Percentiles rank a stretch among this genome's conserved stretches.
Evolutionary conservation across 2,329 filamentous ascomycete species (phyloP).

Genomic region (Paracorniculantispora psalliotae): DNA sequence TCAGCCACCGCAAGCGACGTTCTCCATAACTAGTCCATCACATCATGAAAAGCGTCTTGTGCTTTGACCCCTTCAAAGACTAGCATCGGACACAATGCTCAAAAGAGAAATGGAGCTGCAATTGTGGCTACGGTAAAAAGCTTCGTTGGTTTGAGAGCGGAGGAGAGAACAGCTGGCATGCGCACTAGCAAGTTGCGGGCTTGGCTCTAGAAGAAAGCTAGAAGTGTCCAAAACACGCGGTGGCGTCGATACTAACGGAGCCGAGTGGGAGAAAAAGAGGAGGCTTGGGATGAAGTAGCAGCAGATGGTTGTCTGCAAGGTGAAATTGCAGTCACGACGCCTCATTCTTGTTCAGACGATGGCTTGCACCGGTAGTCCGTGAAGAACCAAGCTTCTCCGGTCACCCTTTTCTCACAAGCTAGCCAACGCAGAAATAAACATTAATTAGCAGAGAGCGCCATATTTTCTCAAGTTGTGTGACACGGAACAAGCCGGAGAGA

Average conservation of each 20-base stretch:
- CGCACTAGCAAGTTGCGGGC: neutral
- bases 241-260: neutral
- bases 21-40: neutral
- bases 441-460: neutral
- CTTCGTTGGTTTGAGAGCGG: neutral
- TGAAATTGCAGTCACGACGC: neutral
- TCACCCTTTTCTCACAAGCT: neutral
- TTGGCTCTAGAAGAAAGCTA: slow-evolving; percentile 3
- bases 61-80: slow-evolving; percentile 9
- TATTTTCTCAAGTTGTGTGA: neutral
- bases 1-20: neutral
- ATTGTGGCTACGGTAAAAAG: neutral
- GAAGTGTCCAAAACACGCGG: neutral
- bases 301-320: neutral
- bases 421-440: neutral
- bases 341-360: neutral
- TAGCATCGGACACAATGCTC: neutral
- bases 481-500: too few species aligned
- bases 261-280: neutral
- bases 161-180: neutral
- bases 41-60: neutral
- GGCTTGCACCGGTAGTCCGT: neutral
- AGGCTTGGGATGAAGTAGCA: neutral
- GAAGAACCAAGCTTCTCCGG: neutral
- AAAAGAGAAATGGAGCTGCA: neutral